phyloP scores from a whole-genome alignment of 139 green algal genomes.

The Picochlorum sp. region DNA sequence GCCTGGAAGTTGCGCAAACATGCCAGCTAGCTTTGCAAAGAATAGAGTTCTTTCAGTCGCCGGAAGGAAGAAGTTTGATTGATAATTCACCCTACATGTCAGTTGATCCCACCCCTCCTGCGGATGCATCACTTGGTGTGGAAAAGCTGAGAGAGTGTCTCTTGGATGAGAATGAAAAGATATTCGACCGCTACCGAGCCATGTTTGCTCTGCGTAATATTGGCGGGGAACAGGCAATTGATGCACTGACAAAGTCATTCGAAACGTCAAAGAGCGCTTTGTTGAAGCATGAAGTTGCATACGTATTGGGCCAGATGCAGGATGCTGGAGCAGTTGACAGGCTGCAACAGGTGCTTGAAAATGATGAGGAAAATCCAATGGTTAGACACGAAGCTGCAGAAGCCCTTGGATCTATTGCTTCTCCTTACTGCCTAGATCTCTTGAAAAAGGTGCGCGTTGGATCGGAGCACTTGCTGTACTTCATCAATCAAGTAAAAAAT shows the following conservation, averaged over 20 bases:
- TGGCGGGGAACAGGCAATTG: conserved; percentile 63
- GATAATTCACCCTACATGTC: conserved; percentile 56
- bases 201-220: conserved; percentile 93
- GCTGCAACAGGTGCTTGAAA: conserved; percentile 42
- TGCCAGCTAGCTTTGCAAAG: conserved; percentile 87
- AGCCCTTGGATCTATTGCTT: conserved; percentile 77
- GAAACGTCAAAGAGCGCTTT: conserved; percentile 36
- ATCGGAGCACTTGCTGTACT: too few species aligned
- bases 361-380: conserved; percentile 84
- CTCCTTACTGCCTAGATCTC: conserved; percentile 37
- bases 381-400: conserved; percentile 97
- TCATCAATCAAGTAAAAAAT: too few species aligned
- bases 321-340: conserved; percentile 35
- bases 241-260: conserved; percentile 55
- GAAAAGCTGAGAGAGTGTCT: conserved; percentile 45
- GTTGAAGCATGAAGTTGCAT: conserved; percentile 92
- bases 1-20: conserved; percentile 82
- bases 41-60: conserved; percentile 42
- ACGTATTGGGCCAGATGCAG: conserved; percentile 96
- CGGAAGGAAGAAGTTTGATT: background rate
- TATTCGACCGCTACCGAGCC: conserved; percentile 86
- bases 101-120: conserved; percentile 88
- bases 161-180: conserved; percentile 55
- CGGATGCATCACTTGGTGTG: conserved; percentile 35
- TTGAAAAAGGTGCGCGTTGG: conserved; percentile 30